Percentiles rank a stretch among this genome's conserved stretches.
phyloP scores from a whole-genome alignment of 257 asterid species.

The Primulina eburnea region DNA sequence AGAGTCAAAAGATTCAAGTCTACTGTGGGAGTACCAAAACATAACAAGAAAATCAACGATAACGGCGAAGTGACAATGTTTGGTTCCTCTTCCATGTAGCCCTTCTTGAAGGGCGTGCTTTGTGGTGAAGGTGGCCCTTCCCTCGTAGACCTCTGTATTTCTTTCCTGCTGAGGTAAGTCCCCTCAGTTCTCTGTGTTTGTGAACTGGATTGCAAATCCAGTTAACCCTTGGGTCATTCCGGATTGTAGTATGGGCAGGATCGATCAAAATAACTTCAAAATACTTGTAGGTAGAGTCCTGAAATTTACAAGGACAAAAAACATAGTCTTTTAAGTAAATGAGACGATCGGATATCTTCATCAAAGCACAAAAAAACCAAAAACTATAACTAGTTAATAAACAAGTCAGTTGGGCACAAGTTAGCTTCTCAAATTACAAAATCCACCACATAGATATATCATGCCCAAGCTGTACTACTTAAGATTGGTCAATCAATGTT shows the following conservation, averaged over 20 bases:
- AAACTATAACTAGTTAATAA: no score
- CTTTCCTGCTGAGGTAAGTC: slow-evolving; percentile 41
- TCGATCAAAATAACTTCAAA: slow-evolving; percentile 34
- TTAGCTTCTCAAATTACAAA: neutral
- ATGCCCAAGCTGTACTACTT: no score
- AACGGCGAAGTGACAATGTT: slow-evolving; percentile 28
- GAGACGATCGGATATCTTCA: neutral
- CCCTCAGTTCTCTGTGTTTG: slow-evolving; percentile 39
- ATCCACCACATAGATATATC: neutral
- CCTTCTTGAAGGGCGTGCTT: slow-evolving; percentile 37
- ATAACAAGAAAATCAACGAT: neutral
- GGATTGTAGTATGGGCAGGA: slow-evolving; percentile 32
- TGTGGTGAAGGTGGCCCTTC: slow-evolving; percentile 36
- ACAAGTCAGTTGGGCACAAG: neutral
- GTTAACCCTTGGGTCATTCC: slow-evolving; percentile 37
- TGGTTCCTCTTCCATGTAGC: slow-evolving; percentile 46
- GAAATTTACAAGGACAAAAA: neutral
- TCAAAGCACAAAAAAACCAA: neutral
- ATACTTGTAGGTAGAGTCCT: slow-evolving; percentile 38
- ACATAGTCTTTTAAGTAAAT: neutral
- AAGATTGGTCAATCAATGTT: no score
- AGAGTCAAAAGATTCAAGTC: neutral
- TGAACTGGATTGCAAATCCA: slow-evolving; percentile 42
- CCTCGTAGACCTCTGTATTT: slow-evolving; percentile 36
- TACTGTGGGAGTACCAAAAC: neutral